Percentiles rank a stretch among this genome's conserved stretches.
phyloP scores from a whole-genome alignment of 441 rosid genomes.

The Dalechampia spathulata region DNA sequence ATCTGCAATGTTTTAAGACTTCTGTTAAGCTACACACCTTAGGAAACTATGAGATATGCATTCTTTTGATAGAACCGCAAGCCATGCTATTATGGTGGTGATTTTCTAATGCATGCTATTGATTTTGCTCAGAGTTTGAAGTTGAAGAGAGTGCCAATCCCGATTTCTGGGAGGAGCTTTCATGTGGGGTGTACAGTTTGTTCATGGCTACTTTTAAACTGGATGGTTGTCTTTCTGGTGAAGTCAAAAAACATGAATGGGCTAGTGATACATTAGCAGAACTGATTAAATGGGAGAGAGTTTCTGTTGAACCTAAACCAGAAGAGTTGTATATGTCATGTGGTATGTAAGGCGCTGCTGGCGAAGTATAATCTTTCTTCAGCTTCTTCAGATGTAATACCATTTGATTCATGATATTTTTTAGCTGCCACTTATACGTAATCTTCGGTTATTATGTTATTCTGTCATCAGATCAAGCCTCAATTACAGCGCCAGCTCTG shows the following conservation, averaged over 20 bases:
- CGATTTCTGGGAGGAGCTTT: constrained; percentile 82
- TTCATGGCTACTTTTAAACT: constrained; percentile 28
- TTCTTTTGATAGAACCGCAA: background rate
- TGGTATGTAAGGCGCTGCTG: constrained; percentile 6
- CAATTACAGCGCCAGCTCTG: constrained; percentile 35
- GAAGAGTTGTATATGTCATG: constrained; percentile 26
- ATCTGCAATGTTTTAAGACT: background rate
- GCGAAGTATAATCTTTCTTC: constrained; percentile 7
- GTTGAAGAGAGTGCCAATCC: constrained; percentile 32
- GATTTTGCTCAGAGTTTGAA: constrained; percentile 35
- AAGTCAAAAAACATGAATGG: constrained; percentile 61
- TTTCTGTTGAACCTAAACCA: constrained; percentile 43
- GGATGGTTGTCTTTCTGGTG: constrained; percentile 35
- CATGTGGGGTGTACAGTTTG: constrained; percentile 69
- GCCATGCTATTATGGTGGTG: background rate
- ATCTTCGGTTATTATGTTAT: no score
- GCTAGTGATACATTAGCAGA: constrained; percentile 35
- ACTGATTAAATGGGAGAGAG: constrained; percentile 71
- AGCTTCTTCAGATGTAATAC: constrained; percentile 19
- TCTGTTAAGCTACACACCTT: background rate
- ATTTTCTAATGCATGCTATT: background rate
- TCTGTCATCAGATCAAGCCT: constrained; percentile 14
- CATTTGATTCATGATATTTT: constrained; percentile 16
- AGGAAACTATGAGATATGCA: background rate
- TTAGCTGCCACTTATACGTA: no score